phyloP scores from a whole-genome alignment of 2,329 filamentous ascomycete species.

The Beauveria brongniartii region DNA sequence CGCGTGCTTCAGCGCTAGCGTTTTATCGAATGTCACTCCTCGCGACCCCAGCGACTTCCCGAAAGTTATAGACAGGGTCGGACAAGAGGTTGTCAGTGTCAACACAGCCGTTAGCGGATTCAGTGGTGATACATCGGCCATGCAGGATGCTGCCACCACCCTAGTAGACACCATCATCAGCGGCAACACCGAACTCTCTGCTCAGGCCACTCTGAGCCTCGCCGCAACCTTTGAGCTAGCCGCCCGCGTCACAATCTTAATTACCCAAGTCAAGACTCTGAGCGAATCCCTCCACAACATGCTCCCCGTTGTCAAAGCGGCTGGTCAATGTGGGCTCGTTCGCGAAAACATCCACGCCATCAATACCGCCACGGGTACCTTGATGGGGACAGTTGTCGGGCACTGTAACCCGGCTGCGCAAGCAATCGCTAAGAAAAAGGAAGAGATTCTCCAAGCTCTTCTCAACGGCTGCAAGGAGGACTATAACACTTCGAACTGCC shows the following conservation, averaged over 20 bases:
- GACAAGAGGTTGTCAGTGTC: slow-evolving; percentile 11
- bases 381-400: not conserved
- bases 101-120: slow-evolving; percentile 14
- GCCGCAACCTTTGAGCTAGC: slow-evolving; percentile 15
- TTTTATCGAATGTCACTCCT: not conserved
- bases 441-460: not conserved
- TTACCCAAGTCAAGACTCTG: slow-evolving; percentile 16
- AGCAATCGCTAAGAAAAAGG: not conserved
- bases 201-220: slow-evolving; percentile 14
- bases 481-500: slow-evolving; percentile 1
- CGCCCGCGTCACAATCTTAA: slow-evolving; percentile 15
- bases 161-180: slow-evolving; percentile 12
- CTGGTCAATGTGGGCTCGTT: not conserved
- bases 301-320: not conserved
- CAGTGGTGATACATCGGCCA: slow-evolving; percentile 10
- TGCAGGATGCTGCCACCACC: slow-evolving; percentile 9
- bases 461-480: not conserved
- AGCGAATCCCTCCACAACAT: slow-evolving; percentile 14
- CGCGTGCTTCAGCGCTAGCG: slow-evolving; percentile 3
- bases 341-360: not conserved
- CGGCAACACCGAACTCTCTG: slow-evolving; percentile 11
- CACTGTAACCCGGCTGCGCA: not conserved
- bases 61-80: slow-evolving; percentile 13
- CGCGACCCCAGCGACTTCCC: not conserved
- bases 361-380: not conserved